These are phyloP conservation scores for Triticum turgidum DNA, from an alignment of 176 grass and related monocot genomes.

Conservation along the genomic window DNA sequence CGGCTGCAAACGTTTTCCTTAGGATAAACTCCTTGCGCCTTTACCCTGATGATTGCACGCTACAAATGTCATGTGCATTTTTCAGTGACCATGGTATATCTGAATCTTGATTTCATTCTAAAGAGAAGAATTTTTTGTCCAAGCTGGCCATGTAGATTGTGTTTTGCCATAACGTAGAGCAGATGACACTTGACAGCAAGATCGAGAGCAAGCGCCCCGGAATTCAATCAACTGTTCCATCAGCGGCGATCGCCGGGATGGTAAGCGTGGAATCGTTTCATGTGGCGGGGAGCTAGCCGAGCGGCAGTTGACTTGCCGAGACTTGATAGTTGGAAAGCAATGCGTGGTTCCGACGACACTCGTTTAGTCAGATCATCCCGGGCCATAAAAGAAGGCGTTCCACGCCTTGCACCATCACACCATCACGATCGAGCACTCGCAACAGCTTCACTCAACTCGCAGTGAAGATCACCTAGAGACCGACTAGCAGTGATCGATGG, in stretches of 20 bases:
- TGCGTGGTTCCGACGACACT: conserved; percentile 50
- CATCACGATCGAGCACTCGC: not conserved
- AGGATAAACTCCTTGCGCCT: too few species aligned
- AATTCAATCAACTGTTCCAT: not conserved
- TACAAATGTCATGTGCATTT: too few species aligned
- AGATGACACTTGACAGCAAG: not conserved
- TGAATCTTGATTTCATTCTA: too few species aligned
- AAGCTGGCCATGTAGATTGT: conserved; percentile 10
- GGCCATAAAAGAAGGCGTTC: not conserved
- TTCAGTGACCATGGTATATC: too few species aligned
- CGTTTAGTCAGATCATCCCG: not conserved
- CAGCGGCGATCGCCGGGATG: not conserved
- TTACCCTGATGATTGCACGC: too few species aligned
- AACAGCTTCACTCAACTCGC: not conserved
- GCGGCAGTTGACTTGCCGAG: conserved; percentile 35
- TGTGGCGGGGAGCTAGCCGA: conserved; percentile 9
- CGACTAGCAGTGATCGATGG: conserved; percentile 20
- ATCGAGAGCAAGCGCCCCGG: not conserved
- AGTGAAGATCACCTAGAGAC: not conserved
- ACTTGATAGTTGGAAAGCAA: conserved; percentile 35
- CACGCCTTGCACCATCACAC: not conserved
- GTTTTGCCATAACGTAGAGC: conserved; percentile 23
- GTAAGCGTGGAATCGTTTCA: conserved; percentile 51
- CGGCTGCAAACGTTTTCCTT: too few species aligned
- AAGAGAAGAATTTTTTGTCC: not conserved